Evolutionary conservation across 768 basidiomycete species (phyloP).

Genomic region (Leccinum uliginosum): DNA sequence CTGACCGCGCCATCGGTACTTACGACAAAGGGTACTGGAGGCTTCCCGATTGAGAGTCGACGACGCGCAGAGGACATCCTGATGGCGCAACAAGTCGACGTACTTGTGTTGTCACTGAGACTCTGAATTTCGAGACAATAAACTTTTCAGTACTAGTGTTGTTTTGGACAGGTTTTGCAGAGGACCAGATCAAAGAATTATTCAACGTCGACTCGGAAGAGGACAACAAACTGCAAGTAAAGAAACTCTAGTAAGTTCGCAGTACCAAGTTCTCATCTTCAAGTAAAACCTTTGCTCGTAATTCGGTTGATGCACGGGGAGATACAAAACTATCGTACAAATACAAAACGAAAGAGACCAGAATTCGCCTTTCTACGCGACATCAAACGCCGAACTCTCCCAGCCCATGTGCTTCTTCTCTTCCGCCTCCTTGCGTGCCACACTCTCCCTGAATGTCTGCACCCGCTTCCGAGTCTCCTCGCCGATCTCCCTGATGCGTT

Average conservation of each 20-base stretch:
- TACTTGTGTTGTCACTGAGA: no score
- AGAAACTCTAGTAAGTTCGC: no score
- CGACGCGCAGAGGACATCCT: conserved; percentile 54
- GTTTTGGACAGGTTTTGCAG: no score
- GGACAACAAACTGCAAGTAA: no score
- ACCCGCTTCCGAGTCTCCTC: conserved; percentile 36
- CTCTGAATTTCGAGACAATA: no score
- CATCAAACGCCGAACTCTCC: conserved; percentile 49
- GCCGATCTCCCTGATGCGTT: conserved; percentile 32
- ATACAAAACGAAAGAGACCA: background rate
- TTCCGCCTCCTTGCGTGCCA: conserved; percentile 36
- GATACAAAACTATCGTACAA: background rate
- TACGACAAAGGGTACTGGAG: conserved; percentile 43
- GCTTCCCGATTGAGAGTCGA: conserved; percentile 47
- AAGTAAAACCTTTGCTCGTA: no score
- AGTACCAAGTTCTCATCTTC: no score
- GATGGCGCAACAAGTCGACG: conserved; percentile 38
- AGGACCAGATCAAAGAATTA: no score
- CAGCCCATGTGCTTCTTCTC: conserved; percentile 42
- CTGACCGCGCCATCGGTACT: background rate
- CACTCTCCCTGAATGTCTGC: conserved; percentile 40
- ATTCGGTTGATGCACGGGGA: background rate
- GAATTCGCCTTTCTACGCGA: conserved; percentile 5
- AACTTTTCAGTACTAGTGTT: no score
- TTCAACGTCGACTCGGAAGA: no score